Evolutionary conservation across 768 basidiomycete genomes (phyloP), one percentile per base, ranked within the genome.

Genomic region (Lactifluus hygrophoroides): DNA sequence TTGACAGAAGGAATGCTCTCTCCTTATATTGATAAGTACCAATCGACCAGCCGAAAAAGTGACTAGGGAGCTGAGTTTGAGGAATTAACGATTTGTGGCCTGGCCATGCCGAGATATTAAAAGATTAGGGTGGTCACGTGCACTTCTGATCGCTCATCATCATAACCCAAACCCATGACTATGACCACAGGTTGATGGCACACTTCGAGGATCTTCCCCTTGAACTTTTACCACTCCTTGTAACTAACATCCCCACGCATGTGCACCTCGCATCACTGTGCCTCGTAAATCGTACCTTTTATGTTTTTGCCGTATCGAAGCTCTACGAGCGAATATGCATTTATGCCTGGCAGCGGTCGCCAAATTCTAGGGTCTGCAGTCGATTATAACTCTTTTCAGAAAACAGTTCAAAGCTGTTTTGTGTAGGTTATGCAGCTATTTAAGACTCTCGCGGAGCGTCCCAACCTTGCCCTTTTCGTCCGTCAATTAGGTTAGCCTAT

Each of bases 281-380:
- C 66, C 77, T 83, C 5, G 85, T 90, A 21, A 83, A 77, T 68
- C 77, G 74, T 48, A 55, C 70, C 0, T 88, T 90, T 64, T 70
- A 80, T 60, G 44, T 60, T 1, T 83, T 82, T 61, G 77, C 82
- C 0, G 68, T 72, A 2, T 73, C 76, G 10, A 60, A 69, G 28
- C 73, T 91, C 23, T 92, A 91, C 64, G 72, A 77, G 25, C 73
- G 76, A 13, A 75, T 83, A 17, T 77, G 73, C 44, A 81, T 90
- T 45, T 84, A 82, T 69, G 77, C 86, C 16, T 89, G 87, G 88
- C 80, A 88, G 56, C 83, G 73, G 63, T 77, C 83, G 32, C 77
- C 76, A 14, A 90, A 86, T 66, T 66, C 64, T 9, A 86, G 78
- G 76, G 87, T 83, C 14, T 13, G 49, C 37, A 4, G 8, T 21